Evolutionary conservation across 1,139 yeast genomes (phyloP), one percentile per base, ranked within the genome.

Genomic region (Debaryomyces subglobosus): DNA sequence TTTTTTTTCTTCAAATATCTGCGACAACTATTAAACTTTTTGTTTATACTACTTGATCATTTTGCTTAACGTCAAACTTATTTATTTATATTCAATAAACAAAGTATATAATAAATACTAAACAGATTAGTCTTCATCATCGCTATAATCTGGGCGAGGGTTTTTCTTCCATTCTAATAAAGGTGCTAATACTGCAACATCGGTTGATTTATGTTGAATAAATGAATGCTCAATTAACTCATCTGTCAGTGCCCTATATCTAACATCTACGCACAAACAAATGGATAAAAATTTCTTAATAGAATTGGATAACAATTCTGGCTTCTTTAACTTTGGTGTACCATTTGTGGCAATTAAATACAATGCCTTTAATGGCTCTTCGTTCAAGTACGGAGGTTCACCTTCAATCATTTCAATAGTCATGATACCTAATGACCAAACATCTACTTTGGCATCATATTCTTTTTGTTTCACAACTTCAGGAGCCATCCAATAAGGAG

Each of bases 401-500:
- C 96, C 95, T 70, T 94, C 99, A 55, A 94, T 87, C 98, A 94
- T 92, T 71, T 94, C 99, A 60, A 94, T 94, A 2, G 97, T 89
- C 98, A 94, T 95, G 57, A 94, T 94, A 55, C 99, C 99, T 53
- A 94, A 74, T 3, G 97, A 90, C 99, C 99, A 94, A 35, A 95
- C 95, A 68, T 94, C 99, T 20, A 94, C 97, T 67, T 94, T 94
- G 57, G 89, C 97, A 59, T 92, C 99, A 62, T 94, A 94, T 62
- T 91, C 97, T 68, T 91, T 90, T 61, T 92, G 97, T 68, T 91
- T 89, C 46, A 94, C 97, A 44, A 94, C 98, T 70, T 94, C 99
- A 3, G 99, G 99, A 0, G 99, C 99, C 99, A 94, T 94, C 99
- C 99, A 94, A 67, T 94, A 94, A 10, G 99, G 99, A 0, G 99